These are phyloP conservation scores for Saccharomycopsis hybrid DNA, from an alignment of 1,139 yeast species.

Conservation along the genomic window DNA sequence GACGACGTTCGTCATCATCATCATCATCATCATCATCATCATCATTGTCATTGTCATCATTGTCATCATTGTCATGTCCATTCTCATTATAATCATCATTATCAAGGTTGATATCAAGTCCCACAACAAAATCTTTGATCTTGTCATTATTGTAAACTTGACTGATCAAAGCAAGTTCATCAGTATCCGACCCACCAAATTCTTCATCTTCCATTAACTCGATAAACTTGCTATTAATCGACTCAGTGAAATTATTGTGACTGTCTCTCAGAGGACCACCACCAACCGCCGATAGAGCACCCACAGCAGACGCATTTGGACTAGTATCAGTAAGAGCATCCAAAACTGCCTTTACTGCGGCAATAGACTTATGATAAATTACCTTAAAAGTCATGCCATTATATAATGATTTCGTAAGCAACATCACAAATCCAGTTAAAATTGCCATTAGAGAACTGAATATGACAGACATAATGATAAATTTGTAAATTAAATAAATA, in stretches of 20 bases:
- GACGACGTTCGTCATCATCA: not conserved
- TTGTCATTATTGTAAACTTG: too few species aligned
- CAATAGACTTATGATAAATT: not conserved
- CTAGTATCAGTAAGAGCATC: not conserved
- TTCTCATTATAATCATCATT: not conserved
- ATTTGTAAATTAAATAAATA: conserved; percentile 11
- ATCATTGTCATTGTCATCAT: not conserved
- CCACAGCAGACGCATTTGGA: too few species aligned
- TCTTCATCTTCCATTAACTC: not conserved
- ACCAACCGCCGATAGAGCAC: not conserved
- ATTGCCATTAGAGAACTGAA: conserved; percentile 9
- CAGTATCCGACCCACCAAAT: not conserved
- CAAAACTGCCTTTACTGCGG: too few species aligned
- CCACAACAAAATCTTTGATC: not conserved
- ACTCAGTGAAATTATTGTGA: not conserved
- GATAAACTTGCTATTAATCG: not conserved
- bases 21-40: too few species aligned
- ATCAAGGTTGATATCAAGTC: not conserved
- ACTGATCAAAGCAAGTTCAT: too few species aligned
- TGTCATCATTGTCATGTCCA: not conserved
- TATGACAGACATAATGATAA: conserved; percentile 11
- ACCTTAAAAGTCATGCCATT: not conserved
- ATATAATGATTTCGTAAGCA: conserved; percentile 5
- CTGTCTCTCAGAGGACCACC: not conserved
- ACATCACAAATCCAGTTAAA: conserved; percentile 1